Conservation (phyloP, 2,329 filamentous ascomycete genomes). For the Trichoderma koningiopsis region DNA sequence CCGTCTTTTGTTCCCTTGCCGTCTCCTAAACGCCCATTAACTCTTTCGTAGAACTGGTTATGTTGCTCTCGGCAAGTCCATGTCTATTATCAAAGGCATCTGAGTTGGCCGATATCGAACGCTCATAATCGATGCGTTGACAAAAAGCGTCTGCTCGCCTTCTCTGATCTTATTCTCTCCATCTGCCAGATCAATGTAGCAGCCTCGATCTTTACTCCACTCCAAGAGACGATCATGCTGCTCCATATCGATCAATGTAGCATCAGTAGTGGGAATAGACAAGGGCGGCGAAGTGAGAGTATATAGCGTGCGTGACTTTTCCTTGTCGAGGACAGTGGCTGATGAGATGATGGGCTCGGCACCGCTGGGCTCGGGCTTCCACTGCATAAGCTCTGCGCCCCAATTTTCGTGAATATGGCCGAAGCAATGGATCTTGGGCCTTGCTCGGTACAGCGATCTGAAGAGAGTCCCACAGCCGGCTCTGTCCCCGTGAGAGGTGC, state of each 20-base stretch:
- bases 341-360: neutral
- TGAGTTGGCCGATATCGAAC: conserved; percentile 46
- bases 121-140: conserved; percentile 61
- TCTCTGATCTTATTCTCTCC: conserved; percentile 37
- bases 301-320: conserved; percentile 41
- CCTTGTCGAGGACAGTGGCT: conserved; percentile 43
- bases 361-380: conserved; percentile 42
- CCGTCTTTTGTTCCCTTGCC: neutral
- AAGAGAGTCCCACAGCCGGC: conserved; percentile 51
- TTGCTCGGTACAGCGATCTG: conserved; percentile 45
- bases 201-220: conserved; percentile 36
- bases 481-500: conserved; percentile 31
- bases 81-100: conserved; percentile 55
- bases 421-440: conserved; percentile 56
- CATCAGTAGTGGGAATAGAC: conserved; percentile 31
- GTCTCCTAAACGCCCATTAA: neutral
- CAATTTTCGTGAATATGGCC: conserved; percentile 63
- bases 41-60: neutral
- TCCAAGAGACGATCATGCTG: conserved; percentile 29
- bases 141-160: conserved; percentile 57
- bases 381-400: conserved; percentile 57
- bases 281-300: conserved; percentile 36
- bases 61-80: conserved; percentile 43
- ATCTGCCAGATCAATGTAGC: conserved; percentile 43
- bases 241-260: conserved; percentile 17